Conservation (phyloP, 371 early-diverging fungal species). For the Chytridium lagenaria region DNA sequence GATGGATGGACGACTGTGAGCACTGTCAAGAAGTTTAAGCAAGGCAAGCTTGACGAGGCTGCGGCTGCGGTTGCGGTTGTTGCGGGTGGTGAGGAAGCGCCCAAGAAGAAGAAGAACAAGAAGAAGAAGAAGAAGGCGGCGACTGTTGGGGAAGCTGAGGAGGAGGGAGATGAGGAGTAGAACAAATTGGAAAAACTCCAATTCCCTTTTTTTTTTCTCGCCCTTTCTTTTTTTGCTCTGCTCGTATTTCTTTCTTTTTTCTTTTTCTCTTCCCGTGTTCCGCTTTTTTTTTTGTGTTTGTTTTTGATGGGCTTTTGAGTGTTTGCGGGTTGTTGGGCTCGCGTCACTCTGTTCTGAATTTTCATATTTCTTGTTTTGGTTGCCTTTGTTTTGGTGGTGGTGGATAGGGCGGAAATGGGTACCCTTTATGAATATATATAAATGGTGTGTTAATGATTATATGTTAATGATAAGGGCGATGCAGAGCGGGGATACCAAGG, state of each 20-base stretch:
- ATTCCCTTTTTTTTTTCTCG: background rate
- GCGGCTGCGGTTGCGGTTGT: conserved; percentile 21
- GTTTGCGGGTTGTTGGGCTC: too few species aligned
- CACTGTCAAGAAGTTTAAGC: conserved; percentile 35
- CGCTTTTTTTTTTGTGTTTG: too few species aligned
- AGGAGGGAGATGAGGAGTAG: conserved; percentile 5
- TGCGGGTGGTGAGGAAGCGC: conserved; percentile 26
- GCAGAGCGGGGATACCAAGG: too few species aligned
- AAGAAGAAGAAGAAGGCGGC: conserved; percentile 44
- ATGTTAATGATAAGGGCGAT: too few species aligned
- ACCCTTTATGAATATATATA: too few species aligned
- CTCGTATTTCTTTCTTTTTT: background rate
- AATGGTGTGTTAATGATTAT: too few species aligned
- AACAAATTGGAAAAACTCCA: background rate
- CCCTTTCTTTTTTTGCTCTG: background rate
- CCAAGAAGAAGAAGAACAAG: conserved; percentile 53
- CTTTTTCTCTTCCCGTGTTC: background rate
- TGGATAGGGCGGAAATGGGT: too few species aligned
- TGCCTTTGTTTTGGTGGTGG: too few species aligned
- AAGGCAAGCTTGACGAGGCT: conserved; percentile 27
- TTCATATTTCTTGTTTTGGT: too few species aligned
- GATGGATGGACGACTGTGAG: conserved; percentile 54
- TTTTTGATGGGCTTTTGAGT: too few species aligned
- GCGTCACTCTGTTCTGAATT: too few species aligned
- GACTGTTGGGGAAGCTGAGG: conserved; percentile 10